These are phyloP conservation scores for Pseudopyrenochaeta lycopersici DNA, from an alignment of 2,329 filamentous ascomycete genomes.

Conservation along the genomic window DNA sequence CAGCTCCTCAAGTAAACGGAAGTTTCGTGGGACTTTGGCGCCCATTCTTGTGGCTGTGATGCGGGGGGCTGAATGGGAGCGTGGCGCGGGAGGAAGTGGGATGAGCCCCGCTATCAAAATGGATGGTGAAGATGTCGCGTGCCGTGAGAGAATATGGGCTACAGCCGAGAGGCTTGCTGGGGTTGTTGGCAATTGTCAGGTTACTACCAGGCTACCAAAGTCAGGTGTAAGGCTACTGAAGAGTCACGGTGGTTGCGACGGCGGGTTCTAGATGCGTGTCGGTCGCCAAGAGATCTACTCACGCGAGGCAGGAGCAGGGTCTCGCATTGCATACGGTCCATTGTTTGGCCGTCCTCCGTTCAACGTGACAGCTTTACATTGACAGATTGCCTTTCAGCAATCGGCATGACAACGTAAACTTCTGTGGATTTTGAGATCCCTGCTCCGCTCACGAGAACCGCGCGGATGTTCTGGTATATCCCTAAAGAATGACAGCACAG, in stretches of 20 bases:
- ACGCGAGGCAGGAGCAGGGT: slow-evolving; percentile 18
- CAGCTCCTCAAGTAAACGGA: slow-evolving; percentile 93
- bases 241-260: slow-evolving; percentile 15
- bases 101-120: slow-evolving; percentile 42
- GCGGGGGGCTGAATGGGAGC: slow-evolving; percentile 11
- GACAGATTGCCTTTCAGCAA: slow-evolving; percentile 9
- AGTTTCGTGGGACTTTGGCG: slow-evolving; percentile 91
- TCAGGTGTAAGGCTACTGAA: slow-evolving; percentile 12
- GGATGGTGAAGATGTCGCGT: slow-evolving; percentile 10
- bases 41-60: slow-evolving; percentile 55
- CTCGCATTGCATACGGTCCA: slow-evolving; percentile 13
- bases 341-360: slow-evolving; percentile 28
- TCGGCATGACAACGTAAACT: slow-evolving; percentile 23
- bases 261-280: slow-evolving; percentile 17
- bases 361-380: slow-evolving; percentile 21
- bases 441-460: slow-evolving; percentile 20
- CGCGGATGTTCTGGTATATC: slow-evolving; percentile 30
- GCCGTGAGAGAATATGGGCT: slow-evolving; percentile 1
- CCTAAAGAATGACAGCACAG: slow-evolving; percentile 82
- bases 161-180: neutral
- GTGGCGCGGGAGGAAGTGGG: slow-evolving; percentile 36
- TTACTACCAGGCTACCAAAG: slow-evolving; percentile 3
- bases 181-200: neutral
- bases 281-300: slow-evolving; percentile 5
- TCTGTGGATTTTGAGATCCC: slow-evolving; percentile 2